Evolutionary conservation across 148 eudicot genomes (phyloP), one percentile per base, ranked within the genome.

Genomic region (Camellia granthamiana): DNA sequence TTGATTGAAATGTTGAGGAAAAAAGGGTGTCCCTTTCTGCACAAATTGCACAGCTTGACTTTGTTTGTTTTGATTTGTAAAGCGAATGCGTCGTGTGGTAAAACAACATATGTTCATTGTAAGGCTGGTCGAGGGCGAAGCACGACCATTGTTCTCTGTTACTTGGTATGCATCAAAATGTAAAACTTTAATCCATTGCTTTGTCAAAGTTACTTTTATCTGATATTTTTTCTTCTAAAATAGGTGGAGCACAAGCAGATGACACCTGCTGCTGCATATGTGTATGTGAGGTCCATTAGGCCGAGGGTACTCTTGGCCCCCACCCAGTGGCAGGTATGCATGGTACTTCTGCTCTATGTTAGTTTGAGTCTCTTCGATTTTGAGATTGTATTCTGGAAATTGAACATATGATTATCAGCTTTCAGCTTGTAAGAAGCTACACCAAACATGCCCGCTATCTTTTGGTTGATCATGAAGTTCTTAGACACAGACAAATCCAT

Each of bases 41-140:
- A 51, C 70, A 66, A 30, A 15, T 52, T 72, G 43, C 75, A 30
- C 38, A 51, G n/a, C 59, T 42, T 3, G 71, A 55, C 67, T 68
- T 38, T 3, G 5, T 21, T 51, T 67, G 54, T 19, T 41, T 74
- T 75, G 43, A 75, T 59, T 79, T 79, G 43, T 84, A 42, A 70
- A 94, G 98, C 83, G 21, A 92, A 92, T 78, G 92, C 98, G 42
- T 87, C 86, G 68, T 79, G 81, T 60, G 93, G 92, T 30, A 85
- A 85, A 77, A 86, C 88, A 63, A 94, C 98, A 56, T 94, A 92
- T 79, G 97, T 94, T 15, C 98, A 94, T 79, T 94, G 98, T 69
- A 94, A 94, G 88, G 97, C 98, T 84, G 98, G 98, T 77, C 90
- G 97, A 69, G 98, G 98, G 54, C 94, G 97, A 14, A 94, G 98